Percentiles rank a stretch among this genome's conserved stretches.
Conservation (phyloP, 768 basidiomycete genomes). For the Plicaturopsis crispa region DNA sequence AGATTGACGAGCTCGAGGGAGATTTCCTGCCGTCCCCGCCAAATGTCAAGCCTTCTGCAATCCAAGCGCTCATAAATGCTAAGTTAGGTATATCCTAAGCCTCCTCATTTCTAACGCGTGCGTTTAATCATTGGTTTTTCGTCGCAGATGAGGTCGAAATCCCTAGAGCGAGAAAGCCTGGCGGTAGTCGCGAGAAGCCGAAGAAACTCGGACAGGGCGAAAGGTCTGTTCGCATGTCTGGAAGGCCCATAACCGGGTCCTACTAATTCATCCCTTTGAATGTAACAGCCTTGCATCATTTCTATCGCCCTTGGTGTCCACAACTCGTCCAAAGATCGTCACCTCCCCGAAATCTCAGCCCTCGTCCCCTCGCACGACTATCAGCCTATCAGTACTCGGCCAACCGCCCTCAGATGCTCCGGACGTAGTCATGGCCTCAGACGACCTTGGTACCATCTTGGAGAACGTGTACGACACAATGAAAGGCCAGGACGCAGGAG, state of each 20-base stretch:
- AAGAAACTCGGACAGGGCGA: constrained; percentile 5
- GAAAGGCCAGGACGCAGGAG: constrained; percentile 17
- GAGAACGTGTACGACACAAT: constrained; percentile 22
- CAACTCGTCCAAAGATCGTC: background rate
- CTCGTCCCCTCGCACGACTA: constrained; percentile 14
- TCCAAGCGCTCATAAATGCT: constrained; percentile 28
- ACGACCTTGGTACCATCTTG: constrained; percentile 23
- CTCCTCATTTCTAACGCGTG: background rate
- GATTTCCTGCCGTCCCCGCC: constrained; percentile 41
- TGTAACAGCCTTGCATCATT: constrained; percentile 35
- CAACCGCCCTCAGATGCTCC: constrained; percentile 17
- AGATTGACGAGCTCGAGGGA: constrained; percentile 52
- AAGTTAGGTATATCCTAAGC: constrained; percentile 39
- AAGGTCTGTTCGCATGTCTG: constrained; percentile 3
- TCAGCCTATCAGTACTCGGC: constrained; percentile 23
- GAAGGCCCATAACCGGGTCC: background rate
- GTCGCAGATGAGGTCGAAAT: constrained; percentile 43
- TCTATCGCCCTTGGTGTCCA: constrained; percentile 23
- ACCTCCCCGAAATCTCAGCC: constrained; percentile 1
- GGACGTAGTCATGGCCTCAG: constrained; percentile 2
- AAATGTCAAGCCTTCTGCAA: constrained; percentile 31
- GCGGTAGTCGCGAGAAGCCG: constrained; percentile 19
- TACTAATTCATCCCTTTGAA: background rate
- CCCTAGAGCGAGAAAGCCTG: constrained; percentile 42
- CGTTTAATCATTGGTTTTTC: background rate